Conservation (phyloP, 2,329 filamentous ascomycete genomes). For the Mycocentrospora acerina region DNA sequence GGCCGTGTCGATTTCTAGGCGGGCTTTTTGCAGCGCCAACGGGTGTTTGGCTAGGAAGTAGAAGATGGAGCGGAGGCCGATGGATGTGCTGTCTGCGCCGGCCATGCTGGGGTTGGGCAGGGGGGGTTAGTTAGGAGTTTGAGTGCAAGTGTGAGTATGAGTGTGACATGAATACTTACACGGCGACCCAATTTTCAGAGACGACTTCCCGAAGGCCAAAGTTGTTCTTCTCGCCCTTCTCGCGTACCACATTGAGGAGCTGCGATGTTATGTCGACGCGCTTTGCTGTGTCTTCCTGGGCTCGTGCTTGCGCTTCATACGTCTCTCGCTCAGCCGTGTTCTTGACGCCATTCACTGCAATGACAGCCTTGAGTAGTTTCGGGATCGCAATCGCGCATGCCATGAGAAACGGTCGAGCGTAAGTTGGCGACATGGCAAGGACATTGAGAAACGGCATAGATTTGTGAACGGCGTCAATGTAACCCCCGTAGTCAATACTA, state of each 20-base stretch:
- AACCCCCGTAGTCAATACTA: slow-evolving; percentile 19
- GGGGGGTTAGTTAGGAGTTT: neutral
- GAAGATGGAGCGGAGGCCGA: slow-evolving; percentile 37
- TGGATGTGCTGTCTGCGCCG: slow-evolving; percentile 41
- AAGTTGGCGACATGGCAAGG: slow-evolving; percentile 11
- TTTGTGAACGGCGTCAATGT: slow-evolving; percentile 36
- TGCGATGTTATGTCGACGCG: slow-evolving; percentile 34
- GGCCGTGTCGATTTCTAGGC: slow-evolving; percentile 19
- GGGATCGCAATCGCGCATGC: slow-evolving; percentile 15
- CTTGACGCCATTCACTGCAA: slow-evolving; percentile 16
- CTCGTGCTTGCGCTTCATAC: slow-evolving; percentile 10
- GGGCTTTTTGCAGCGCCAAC: slow-evolving; percentile 9
- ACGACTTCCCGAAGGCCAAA: slow-evolving; percentile 30
- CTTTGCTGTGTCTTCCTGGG: slow-evolving; percentile 12
- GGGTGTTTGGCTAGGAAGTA: slow-evolving; percentile 44
- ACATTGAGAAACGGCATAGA: slow-evolving; percentile 28
- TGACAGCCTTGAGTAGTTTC: slow-evolving; percentile 23
- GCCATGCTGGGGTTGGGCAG: slow-evolving; percentile 27
- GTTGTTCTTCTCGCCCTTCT: slow-evolving; percentile 29
- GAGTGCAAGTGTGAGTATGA: neutral
- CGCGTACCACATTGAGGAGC: slow-evolving; percentile 32
- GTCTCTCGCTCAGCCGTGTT: slow-evolving; percentile 19
- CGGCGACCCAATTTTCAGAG: slow-evolving; percentile 28
- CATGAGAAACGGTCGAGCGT: slow-evolving; percentile 8
- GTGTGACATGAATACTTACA: slow-evolving; percentile 23